These are phyloP conservation scores for Diaporthe citri DNA, from an alignment of 2,329 filamentous ascomycete genomes.

Conservation along the genomic window DNA sequence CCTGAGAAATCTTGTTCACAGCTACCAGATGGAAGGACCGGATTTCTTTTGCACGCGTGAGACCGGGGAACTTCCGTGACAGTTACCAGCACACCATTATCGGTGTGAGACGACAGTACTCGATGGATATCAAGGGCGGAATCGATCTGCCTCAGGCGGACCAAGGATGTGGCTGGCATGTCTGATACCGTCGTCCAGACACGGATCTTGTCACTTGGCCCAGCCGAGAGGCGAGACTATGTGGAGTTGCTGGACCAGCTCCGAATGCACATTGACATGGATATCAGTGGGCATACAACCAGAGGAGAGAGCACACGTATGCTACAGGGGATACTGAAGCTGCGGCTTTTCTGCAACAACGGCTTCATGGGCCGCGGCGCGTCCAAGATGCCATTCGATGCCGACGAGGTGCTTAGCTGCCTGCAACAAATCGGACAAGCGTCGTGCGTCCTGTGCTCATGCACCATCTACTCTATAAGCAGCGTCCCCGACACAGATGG, in stretches of 20 bases:
- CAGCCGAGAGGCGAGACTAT: not conserved
- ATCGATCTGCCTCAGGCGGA: slow-evolving; percentile 61
- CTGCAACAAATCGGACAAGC: not conserved
- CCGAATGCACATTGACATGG: slow-evolving; percentile 1
- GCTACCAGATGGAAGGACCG: slow-evolving; percentile 5
- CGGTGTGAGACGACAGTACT: not conserved
- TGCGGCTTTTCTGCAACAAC: slow-evolving; percentile 63
- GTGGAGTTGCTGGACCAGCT: not conserved
- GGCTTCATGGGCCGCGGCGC: slow-evolving; percentile 44
- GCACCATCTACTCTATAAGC: slow-evolving; percentile 2
- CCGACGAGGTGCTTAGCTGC: slow-evolving; percentile 6
- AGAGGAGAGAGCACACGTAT: slow-evolving; percentile 53
- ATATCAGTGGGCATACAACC: slow-evolving; percentile 46
- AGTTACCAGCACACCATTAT: slow-evolving; percentile 5
- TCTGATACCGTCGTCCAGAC: not conserved
- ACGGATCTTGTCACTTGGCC: not conserved
- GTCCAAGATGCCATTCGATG: not conserved
- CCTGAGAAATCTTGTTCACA: rapidly evolving
- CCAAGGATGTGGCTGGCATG: slow-evolving; percentile 52
- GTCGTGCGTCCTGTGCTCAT: not conserved
- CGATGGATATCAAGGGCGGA: slow-evolving; percentile 47
- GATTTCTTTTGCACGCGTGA: not conserved
- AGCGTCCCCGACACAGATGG: not conserved
- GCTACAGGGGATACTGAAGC: slow-evolving; percentile 60
- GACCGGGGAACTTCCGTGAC: not conserved